phyloP scores from a whole-genome alignment of 306 rosid genomes.

The Senna siamea region DNA sequence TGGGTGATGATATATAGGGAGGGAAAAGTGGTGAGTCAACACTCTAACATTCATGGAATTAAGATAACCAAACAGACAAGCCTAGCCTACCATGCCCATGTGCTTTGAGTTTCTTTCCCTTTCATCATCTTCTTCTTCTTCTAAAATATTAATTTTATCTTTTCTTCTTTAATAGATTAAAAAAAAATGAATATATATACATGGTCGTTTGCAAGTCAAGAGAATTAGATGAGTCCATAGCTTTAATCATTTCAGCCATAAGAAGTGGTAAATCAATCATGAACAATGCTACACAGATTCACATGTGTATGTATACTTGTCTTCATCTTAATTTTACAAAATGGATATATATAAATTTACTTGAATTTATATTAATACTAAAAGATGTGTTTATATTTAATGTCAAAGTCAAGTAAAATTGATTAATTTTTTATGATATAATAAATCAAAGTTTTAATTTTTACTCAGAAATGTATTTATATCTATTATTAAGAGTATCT shows the following conservation, averaged over 20 bases:
- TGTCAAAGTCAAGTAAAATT: too few relatives aligned
- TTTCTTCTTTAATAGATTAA: not conserved
- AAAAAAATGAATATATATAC: too few relatives aligned
- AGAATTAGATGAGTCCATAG: not conserved
- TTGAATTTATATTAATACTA: too few relatives aligned
- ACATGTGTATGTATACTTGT: not conserved
- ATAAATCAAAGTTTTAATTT: too few relatives aligned
- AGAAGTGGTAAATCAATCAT: not conserved
- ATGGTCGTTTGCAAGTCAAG: too few relatives aligned
- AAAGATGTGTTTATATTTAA: too few relatives aligned
- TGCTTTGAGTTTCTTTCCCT: conserved; percentile 19
- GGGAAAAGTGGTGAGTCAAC: conserved; percentile 12
- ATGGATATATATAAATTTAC: not conserved
- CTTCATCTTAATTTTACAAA: not conserved
- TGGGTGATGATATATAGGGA: not conserved
- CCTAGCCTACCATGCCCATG: conserved; percentile 24
- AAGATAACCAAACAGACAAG: conserved; percentile 36
- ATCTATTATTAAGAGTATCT: too few relatives aligned
- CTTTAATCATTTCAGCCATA: not conserved
- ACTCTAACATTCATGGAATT: conserved; percentile 39
- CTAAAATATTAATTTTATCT: too few relatives aligned
- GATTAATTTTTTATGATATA: too few relatives aligned
- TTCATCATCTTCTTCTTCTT: not conserved
- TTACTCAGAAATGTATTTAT: too few relatives aligned
- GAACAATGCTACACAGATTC: not conserved